Evolutionary conservation across 2,329 filamentous ascomycete species (phyloP).

Genomic region (Penicillium palitans): DNA sequence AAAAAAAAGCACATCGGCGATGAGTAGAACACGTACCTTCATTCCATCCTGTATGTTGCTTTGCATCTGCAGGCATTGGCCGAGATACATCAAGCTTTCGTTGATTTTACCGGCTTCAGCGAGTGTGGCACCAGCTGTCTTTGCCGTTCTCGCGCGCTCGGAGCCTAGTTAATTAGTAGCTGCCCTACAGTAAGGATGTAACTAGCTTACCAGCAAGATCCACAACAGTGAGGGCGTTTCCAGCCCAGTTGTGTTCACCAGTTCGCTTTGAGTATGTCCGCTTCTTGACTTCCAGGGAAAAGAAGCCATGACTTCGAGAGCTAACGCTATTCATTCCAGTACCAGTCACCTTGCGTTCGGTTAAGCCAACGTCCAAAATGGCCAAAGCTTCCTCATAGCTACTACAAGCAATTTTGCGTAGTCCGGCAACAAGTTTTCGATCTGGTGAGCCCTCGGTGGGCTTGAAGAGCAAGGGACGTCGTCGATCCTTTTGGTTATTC

Average conservation of each 20-base stretch:
- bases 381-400: constrained; percentile 80
- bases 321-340: constrained; percentile 92
- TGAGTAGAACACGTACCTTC: constrained; percentile 58
- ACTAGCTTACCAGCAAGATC: constrained; percentile 71
- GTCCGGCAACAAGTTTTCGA: constrained; percentile 88
- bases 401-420: constrained; percentile 85
- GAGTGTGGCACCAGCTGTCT: constrained; percentile 88
- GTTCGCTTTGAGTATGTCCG: constrained; percentile 54
- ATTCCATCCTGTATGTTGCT: constrained; percentile 71
- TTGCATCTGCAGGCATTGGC: constrained; percentile 95
- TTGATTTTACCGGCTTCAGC: constrained; percentile 98
- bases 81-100: constrained; percentile 95
- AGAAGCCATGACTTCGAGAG: constrained; percentile 92
- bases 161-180: constrained; percentile 55
- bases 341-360: constrained; percentile 82
- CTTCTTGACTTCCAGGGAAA: constrained; percentile 93
- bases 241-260: constrained; percentile 65
- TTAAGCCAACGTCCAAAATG: constrained; percentile 84
- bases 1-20: neutral
- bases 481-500: constrained; percentile 64
- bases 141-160: constrained; percentile 87
- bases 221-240: constrained; percentile 80
- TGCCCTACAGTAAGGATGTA: neutral
- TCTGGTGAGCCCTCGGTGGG: constrained; percentile 83
- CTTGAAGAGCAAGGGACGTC: constrained; percentile 88